These are phyloP conservation scores for Rhododendron henanense DNA, from an alignment of 148 eudicot genomes.

Conservation along the genomic window DNA sequence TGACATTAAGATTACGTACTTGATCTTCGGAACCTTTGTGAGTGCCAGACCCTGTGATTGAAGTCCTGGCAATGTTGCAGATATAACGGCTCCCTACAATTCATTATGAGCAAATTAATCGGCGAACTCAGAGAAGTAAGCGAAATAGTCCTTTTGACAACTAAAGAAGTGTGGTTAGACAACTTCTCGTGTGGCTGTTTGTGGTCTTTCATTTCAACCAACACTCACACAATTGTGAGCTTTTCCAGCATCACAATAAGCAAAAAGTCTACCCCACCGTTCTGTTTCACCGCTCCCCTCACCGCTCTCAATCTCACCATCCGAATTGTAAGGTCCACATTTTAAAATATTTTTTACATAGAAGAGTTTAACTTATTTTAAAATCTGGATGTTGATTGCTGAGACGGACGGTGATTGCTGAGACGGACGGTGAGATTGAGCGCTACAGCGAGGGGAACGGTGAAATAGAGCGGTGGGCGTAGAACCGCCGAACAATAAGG, in stretches of 20 bases:
- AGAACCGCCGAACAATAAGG: no score
- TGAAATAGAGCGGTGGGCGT: no score
- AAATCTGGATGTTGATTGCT: no score
- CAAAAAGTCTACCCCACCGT: no score
- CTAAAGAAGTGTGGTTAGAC: not conserved
- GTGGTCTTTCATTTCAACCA: not conserved
- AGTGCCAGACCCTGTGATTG: conserved; percentile 29
- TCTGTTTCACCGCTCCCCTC: no score
- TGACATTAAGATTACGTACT: conserved; percentile 31
- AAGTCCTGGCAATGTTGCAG: conserved; percentile 21
- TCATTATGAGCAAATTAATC: not conserved
- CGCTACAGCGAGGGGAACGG: no score
- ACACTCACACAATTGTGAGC: not conserved
- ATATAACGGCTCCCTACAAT: conserved; percentile 15
- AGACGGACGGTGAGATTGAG: no score
- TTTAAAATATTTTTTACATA: no score
- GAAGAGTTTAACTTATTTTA: no score
- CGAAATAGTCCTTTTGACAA: not conserved
- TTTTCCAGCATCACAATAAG: not conserved
- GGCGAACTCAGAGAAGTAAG: not conserved
- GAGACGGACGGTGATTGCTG: no score
- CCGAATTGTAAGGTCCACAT: no score
- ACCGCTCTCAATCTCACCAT: no score
- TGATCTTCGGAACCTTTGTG: conserved; percentile 27
- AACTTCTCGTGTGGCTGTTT: not conserved